Conservation (phyloP, 2,329 filamentous ascomycete genomes). For the Scedosporium dehoogii region DNA sequence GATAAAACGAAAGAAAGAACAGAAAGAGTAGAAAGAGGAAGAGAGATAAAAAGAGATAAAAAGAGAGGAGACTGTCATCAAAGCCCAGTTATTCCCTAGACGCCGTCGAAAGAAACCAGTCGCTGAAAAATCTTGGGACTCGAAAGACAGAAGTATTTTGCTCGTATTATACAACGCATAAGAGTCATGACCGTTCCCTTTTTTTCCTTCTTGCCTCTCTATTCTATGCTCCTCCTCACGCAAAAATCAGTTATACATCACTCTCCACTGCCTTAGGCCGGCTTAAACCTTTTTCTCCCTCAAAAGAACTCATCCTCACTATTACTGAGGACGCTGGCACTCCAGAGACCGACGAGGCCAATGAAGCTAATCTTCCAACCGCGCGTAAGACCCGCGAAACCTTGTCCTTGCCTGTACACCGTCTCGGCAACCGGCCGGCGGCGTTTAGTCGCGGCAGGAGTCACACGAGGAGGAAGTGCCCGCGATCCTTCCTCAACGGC, state of each 20-base stretch:
- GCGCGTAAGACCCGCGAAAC: slow-evolving; percentile 57
- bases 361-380: slow-evolving; percentile 73
- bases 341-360: slow-evolving; percentile 67
- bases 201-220: not conserved
- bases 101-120: slow-evolving; percentile 1
- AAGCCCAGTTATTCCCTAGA: not conserved
- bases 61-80: not conserved
- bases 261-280: not conserved
- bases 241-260: not conserved
- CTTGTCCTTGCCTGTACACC: slow-evolving; percentile 52
- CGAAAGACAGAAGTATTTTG: slow-evolving; percentile 7
- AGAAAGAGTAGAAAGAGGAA: slow-evolving; percentile 2
- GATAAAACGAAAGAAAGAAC: not conserved
- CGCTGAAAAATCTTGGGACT: slow-evolving; percentile 6
- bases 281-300: not conserved
- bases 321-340: slow-evolving; percentile 52
- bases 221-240: not conserved
- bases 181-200: not conserved
- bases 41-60: slow-evolving; percentile 3
- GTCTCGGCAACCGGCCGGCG: slow-evolving; percentile 19
- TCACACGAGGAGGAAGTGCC: not conserved
- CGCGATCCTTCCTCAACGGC: slow-evolving; percentile 69
- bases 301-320: slow-evolving; percentile 24
- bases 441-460: slow-evolving; percentile 1
- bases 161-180: slow-evolving; percentile 2